Conservation (phyloP, 169 alveolate species). For the Eimeria falciformis region DNA sequence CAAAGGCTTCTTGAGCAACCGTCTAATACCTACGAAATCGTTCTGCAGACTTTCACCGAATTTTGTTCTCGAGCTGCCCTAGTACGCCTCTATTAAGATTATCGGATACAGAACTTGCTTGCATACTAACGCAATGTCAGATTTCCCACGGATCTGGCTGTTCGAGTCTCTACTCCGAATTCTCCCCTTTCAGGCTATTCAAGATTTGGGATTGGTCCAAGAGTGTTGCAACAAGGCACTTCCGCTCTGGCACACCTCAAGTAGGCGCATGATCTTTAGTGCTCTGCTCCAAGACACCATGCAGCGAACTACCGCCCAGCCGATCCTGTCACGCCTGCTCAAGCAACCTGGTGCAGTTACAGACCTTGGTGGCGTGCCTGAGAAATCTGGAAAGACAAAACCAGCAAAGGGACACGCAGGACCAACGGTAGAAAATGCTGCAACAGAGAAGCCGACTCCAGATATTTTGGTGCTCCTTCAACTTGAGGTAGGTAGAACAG, state of each 20-base stretch:
- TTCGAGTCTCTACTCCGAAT: no score
- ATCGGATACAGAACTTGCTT: no score
- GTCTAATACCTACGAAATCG: conserved; percentile 19
- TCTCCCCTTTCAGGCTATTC: conserved; percentile 46
- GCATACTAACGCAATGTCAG: no score
- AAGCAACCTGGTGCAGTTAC: conserved; percentile 7
- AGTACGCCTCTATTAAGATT: neutral
- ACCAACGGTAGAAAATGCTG: neutral
- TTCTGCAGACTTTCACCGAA: conserved; percentile 54
- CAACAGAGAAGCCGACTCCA: conserved; percentile 45
- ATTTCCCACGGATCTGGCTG: no score
- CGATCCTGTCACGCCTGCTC: conserved; percentile 45
- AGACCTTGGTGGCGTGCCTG: conserved; percentile 35
- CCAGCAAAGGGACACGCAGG: conserved; percentile 40
- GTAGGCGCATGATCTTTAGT: conserved; percentile 54
- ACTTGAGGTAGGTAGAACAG: conserved; percentile 24
- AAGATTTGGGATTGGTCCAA: conserved; percentile 61
- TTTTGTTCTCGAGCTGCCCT: conserved; percentile 70
- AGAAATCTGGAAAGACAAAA: conserved; percentile 9
- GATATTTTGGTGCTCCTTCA: conserved; percentile 65
- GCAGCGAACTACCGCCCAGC: conserved; percentile 42
- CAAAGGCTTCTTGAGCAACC: conserved; percentile 66
- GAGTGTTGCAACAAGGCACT: conserved; percentile 29
- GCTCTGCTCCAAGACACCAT: conserved; percentile 68
- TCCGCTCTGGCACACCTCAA: conserved; percentile 66